phyloP scores from a whole-genome alignment of 768 basidiomycete species.

The Termitomyces sp. region DNA sequence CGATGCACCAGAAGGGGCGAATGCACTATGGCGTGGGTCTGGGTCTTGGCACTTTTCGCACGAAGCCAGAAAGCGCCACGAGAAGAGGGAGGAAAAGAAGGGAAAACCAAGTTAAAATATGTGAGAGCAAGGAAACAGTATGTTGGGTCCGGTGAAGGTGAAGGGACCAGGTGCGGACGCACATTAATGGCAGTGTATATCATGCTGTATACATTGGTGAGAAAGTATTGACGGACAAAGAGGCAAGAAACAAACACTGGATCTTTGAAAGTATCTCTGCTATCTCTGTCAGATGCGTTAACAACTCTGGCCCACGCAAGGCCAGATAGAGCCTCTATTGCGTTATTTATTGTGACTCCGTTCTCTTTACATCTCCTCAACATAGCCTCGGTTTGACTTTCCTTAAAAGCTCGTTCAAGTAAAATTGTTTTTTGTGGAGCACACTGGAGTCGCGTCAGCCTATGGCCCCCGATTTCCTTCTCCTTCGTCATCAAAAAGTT shows the following conservation, averaged over 20 bases:
- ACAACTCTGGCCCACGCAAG: constrained; percentile 45
- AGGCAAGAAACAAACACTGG: constrained; percentile 14
- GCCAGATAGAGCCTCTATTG: constrained; percentile 53
- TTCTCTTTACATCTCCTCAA: constrained; percentile 52
- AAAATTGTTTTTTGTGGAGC: constrained; percentile 28
- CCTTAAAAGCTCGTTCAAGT: constrained; percentile 23
- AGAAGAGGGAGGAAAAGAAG: constrained; percentile 46
- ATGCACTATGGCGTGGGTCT: constrained; percentile 44
- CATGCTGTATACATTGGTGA: constrained; percentile 31
- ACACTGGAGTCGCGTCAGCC: constrained; percentile 36
- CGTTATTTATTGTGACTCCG: constrained; percentile 57
- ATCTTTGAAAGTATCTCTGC: constrained; percentile 19
- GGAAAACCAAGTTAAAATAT: constrained; percentile 64
- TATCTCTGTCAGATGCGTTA: not conserved
- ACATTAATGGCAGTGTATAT: constrained; percentile 69
- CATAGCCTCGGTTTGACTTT: constrained; percentile 34
- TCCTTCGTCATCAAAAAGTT: constrained; percentile 42
- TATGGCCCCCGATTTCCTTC: constrained; percentile 54
- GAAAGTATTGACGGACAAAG: not conserved
- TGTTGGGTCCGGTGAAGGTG: constrained; percentile 28
- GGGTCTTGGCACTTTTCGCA: constrained; percentile 45
- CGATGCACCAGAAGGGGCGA: constrained; percentile 45
- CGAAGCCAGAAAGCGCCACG: constrained; percentile 52
- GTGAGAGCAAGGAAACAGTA: constrained; percentile 61
- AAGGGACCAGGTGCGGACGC: constrained; percentile 38